These are phyloP conservation scores for Moesziomyces sp. DNA, from an alignment of 1,284 basidiomycete genomes.

Conservation along the genomic window DNA sequence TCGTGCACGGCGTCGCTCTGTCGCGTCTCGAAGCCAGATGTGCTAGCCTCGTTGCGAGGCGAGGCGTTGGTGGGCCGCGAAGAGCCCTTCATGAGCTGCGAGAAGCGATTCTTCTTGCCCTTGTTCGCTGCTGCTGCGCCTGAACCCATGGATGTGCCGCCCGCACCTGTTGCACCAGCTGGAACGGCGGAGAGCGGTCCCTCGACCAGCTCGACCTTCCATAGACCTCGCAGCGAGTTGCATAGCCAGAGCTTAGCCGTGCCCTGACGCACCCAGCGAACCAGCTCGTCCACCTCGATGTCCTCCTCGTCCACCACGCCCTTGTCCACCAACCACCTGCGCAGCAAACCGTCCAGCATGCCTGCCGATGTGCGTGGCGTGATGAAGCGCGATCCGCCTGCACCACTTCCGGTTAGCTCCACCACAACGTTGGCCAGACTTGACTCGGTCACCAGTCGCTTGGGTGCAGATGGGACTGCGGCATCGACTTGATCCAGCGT, in stretches of 20 bases:
- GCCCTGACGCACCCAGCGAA: slow-evolving; percentile 8
- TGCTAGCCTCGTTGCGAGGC: not conserved
- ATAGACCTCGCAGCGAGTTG: slow-evolving; percentile 45
- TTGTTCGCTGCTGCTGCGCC: not conserved
- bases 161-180: not conserved
- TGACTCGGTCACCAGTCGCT: slow-evolving; percentile 35
- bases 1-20: slow-evolving; percentile 15
- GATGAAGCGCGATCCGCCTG: slow-evolving; percentile 26
- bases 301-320: slow-evolving; percentile 30
- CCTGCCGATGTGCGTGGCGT: slow-evolving; percentile 35
- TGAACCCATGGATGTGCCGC: not conserved
- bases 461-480: not conserved
- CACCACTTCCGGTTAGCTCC: slow-evolving; percentile 12
- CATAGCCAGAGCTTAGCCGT: slow-evolving; percentile 37
- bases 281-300: slow-evolving; percentile 21
- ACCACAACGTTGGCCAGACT: slow-evolving; percentile 46
- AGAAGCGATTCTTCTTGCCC: slow-evolving; percentile 33
- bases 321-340: slow-evolving; percentile 38
- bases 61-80: not conserved
- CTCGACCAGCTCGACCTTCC: slow-evolving; percentile 32
- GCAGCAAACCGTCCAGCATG: slow-evolving; percentile 43
- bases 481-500: slow-evolving; percentile 1
- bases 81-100: slow-evolving; percentile 16
- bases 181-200: not conserved
- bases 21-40: not conserved